A percentile compares a stretch with the other conserved stretches of the same genome.
These are phyloP conservation scores for Cenchrus fungigraminus DNA, from an alignment of 176 grass and related monocot genomes.

Conservation along the genomic window DNA sequence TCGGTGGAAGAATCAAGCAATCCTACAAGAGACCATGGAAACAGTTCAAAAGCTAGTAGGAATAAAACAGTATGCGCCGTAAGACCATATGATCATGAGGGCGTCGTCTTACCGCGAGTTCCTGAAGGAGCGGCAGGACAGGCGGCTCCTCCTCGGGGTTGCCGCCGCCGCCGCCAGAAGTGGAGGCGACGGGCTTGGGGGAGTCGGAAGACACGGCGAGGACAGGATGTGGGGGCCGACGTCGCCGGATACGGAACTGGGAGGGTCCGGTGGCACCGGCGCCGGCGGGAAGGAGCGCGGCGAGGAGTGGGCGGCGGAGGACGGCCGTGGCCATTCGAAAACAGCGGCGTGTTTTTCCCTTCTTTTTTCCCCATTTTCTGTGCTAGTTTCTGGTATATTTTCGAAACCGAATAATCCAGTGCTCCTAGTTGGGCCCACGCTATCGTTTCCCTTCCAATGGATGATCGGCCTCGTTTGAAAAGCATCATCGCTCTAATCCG, in stretches of 20 bases:
- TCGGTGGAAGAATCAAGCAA: conserved; percentile 31
- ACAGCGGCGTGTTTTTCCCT: background rate
- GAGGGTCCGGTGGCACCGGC: conserved; percentile 3
- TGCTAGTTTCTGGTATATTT: background rate
- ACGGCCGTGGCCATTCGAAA: conserved; percentile 64
- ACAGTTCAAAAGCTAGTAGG: background rate
- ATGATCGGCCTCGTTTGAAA: background rate
- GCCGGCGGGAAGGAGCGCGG: conserved; percentile 3
- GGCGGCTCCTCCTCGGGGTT: conserved; percentile 24
- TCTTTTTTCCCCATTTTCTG: background rate
- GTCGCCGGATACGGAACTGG: background rate
- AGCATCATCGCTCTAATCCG: too few relatives aligned
- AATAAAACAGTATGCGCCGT: too few relatives aligned
- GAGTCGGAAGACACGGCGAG: conserved; percentile 24
- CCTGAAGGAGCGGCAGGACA: conserved; percentile 59
- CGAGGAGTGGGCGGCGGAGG: conserved; percentile 40
- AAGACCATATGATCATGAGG: background rate
- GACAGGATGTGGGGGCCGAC: background rate
- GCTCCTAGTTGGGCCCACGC: conserved; percentile 29
- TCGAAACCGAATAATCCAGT: background rate
- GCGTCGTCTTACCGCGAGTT: conserved; percentile 50
- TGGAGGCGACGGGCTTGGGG: conserved; percentile 26
- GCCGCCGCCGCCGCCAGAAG: conserved; percentile 6
- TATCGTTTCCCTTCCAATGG: conserved; percentile 55
- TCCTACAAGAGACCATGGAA: conserved; percentile 15